phyloP scores from a whole-genome alignment of 371 early-diverging fungal species.

The Rhizopus arrhizus region DNA sequence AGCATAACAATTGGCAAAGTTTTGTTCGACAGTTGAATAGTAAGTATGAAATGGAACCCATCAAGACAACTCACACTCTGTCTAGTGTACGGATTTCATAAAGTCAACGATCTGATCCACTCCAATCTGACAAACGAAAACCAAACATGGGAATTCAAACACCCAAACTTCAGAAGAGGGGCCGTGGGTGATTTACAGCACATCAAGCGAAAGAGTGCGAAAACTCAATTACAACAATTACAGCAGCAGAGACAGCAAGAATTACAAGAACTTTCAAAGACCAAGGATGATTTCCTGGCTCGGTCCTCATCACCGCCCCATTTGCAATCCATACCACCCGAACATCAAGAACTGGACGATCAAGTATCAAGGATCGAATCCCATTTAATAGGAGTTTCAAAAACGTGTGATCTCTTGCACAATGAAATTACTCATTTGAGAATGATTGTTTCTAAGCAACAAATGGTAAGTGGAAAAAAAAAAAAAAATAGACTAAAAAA shows the following conservation, averaged over 20 bases:
- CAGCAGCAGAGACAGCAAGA: conserved; percentile 13
- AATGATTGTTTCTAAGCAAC: conserved; percentile 32
- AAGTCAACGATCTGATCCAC: conserved; percentile 69
- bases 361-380: conserved; percentile 25
- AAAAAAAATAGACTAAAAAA: neutral
- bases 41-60: conserved; percentile 17
- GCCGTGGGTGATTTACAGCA: conserved; percentile 58
- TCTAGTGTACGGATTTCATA: conserved; percentile 62
- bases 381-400: conserved; percentile 22
- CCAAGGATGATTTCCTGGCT: no score
- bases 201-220: conserved; percentile 66
- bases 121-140: conserved; percentile 59
- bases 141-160: conserved; percentile 74
- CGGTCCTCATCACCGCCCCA: no score
- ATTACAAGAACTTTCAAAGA: no score
- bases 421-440: conserved; percentile 32
- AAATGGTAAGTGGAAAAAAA: conserved; percentile 27
- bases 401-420: conserved; percentile 24
- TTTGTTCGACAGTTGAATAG: conserved; percentile 88
- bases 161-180: conserved; percentile 66
- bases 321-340: neutral
- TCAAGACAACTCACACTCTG: neutral
- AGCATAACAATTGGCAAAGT: conserved; percentile 84
- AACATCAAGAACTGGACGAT: neutral
- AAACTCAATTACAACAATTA: conserved; percentile 26